Conservation (phyloP, 1,284 basidiomycete species). For the Fomitopsis pinicola region DNA sequence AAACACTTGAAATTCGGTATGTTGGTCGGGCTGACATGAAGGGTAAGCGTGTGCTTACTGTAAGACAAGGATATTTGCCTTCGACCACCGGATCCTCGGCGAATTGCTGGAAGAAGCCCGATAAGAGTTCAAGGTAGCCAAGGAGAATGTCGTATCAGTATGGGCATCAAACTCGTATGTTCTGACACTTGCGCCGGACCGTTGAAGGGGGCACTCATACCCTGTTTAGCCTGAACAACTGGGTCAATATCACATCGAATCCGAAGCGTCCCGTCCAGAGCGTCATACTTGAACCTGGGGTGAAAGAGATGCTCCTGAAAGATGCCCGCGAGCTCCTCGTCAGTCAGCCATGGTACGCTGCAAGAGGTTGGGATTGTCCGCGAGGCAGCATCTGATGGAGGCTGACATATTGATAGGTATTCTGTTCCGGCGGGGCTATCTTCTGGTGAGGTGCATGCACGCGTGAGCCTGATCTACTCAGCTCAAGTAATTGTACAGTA, state of each 20-base stretch:
- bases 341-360: constrained; percentile 64
- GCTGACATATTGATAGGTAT: constrained; percentile 30
- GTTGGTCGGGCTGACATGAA: not conserved
- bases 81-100: not conserved
- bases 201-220: constrained; percentile 1
- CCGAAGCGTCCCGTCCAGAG: constrained; percentile 61
- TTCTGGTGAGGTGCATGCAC: constrained; percentile 43
- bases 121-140: not conserved
- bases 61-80: not conserved
- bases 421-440: constrained; percentile 70
- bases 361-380: constrained; percentile 37
- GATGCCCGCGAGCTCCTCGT: constrained; percentile 66
- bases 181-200: not conserved
- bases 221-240: constrained; percentile 28
- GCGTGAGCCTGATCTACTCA: not conserved
- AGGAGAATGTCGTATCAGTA: not conserved
- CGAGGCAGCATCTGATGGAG: not conserved
- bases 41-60: too few species aligned
- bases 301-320: constrained; percentile 57
- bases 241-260: constrained; percentile 53
- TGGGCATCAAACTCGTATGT: not conserved
- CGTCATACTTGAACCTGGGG: constrained; percentile 63
- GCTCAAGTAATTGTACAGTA: constrained; percentile 33
- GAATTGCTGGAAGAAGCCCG: not conserved
- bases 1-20: not conserved